These are phyloP conservation scores for Aegilops tauschii DNA, from an alignment of 176 grass and related monocot genomes.

Conservation along the genomic window DNA sequence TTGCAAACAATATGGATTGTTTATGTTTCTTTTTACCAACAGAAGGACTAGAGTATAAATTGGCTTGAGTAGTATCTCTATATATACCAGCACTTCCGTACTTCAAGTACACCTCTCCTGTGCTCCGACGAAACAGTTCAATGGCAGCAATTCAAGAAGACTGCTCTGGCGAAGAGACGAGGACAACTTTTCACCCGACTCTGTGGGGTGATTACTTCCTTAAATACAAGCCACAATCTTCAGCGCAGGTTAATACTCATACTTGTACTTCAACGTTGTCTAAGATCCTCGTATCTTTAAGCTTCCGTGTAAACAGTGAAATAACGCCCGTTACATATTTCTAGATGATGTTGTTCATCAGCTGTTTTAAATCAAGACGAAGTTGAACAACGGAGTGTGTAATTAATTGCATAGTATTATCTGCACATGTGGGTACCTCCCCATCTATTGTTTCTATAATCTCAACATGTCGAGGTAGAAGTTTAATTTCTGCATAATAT, in stretches of 20 bases:
- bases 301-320: slow-evolving; percentile 66
- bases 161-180: neutral
- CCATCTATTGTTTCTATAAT: slow-evolving; percentile 95
- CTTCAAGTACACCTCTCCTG: too few relatives aligned
- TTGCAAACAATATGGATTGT: too few relatives aligned
- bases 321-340: slow-evolving; percentile 67
- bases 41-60: too few relatives aligned
- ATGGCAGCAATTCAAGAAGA: too few relatives aligned
- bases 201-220: slow-evolving; percentile 39
- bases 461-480: slow-evolving; percentile 93
- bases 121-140: too few relatives aligned
- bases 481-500: slow-evolving; percentile 81
- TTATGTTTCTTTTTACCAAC: too few relatives aligned
- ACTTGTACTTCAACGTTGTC: slow-evolving; percentile 63
- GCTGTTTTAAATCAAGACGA: slow-evolving; percentile 44
- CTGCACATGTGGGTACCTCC: slow-evolving; percentile 45
- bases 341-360: slow-evolving; percentile 69
- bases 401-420: slow-evolving; percentile 4
- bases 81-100: too few relatives aligned
- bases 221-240: neutral
- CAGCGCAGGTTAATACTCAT: neutral
- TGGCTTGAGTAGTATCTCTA: too few relatives aligned
- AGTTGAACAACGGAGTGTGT: neutral
- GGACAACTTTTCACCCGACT: neutral
- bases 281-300: slow-evolving; percentile 93